Percentiles rank a stretch among this genome's conserved stretches.
These are phyloP conservation scores for Aschersonia sp. DNA, from an alignment of 2,329 filamentous ascomycete genomes.

Conservation along the genomic window DNA sequence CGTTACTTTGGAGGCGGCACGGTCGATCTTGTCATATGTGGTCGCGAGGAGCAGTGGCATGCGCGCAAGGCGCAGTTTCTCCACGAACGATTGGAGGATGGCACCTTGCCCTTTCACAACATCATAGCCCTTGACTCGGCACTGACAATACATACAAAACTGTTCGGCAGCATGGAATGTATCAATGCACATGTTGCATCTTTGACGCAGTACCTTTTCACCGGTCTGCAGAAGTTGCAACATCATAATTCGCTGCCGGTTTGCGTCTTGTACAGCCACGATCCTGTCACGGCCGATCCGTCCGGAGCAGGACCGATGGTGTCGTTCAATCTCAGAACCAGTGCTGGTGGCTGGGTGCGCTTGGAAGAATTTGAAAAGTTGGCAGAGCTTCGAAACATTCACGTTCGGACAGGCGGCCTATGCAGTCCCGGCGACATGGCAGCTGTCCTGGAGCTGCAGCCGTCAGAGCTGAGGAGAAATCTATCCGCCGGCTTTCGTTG, in stretches of 20 bases:
- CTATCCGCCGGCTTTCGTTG: constrained; percentile 78
- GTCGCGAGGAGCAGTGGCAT: constrained; percentile 64
- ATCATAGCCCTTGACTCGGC: constrained; percentile 73
- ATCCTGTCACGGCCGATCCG: constrained; percentile 10
- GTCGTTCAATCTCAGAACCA: constrained; percentile 68
- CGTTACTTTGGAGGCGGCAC: constrained; percentile 91
- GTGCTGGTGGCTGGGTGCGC: constrained; percentile 58
- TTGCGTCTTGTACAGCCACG: constrained; percentile 48
- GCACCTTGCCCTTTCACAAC: constrained; percentile 78
- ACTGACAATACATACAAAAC: constrained; percentile 48
- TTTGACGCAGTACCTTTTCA: constrained; percentile 44
- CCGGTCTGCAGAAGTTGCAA: constrained; percentile 40
- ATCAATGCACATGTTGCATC: constrained; percentile 58
- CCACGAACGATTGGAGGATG: constrained; percentile 79
- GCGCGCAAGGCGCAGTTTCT: constrained; percentile 55
- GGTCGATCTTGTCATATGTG: constrained; percentile 74
- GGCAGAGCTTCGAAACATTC: constrained; percentile 61
- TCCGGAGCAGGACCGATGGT: constrained; percentile 56
- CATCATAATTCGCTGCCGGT: constrained; percentile 57
- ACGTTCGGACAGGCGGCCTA: constrained; percentile 74
- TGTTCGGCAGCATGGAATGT: constrained; percentile 58
- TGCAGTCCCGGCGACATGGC: constrained; percentile 88
- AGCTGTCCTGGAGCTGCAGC: constrained; percentile 52
- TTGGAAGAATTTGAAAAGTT: constrained; percentile 80
- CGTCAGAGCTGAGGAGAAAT: constrained; percentile 72